Evolutionary conservation across 2,329 filamentous ascomycete species (phyloP).

Genomic region (Aspergillus hortae): DNA sequence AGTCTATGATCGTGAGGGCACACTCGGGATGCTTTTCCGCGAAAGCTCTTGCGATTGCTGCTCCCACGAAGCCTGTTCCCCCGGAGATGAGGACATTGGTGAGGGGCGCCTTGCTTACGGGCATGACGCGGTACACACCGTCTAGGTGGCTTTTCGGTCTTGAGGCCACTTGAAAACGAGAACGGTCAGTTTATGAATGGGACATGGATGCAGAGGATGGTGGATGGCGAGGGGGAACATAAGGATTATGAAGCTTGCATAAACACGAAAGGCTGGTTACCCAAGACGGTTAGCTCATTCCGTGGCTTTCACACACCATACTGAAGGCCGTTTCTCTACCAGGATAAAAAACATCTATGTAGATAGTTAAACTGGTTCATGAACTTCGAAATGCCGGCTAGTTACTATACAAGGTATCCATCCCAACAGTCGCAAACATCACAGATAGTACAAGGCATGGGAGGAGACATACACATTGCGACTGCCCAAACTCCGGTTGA

Average conservation of each 20-base stretch:
- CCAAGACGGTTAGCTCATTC: too few species aligned
- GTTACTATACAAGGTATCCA: constrained; percentile 38
- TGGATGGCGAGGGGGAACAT: too few species aligned
- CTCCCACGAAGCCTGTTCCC: constrained; percentile 39
- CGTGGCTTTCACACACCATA: too few species aligned
- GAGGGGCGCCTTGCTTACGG: constrained; percentile 5
- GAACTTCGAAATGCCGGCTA: constrained; percentile 19
- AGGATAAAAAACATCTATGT: background rate
- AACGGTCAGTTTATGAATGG: too few species aligned
- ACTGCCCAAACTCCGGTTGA: constrained; percentile 37
- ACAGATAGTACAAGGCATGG: constrained; percentile 21
- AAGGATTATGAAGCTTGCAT: too few species aligned
- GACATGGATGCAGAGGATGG: too few species aligned
- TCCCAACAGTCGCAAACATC: constrained; percentile 30
- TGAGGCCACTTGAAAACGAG: too few species aligned
- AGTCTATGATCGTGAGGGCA: constrained; percentile 36
- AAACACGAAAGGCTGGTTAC: too few species aligned
- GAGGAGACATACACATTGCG: constrained; percentile 25
- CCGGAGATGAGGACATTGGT: constrained; percentile 35
- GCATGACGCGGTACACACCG: constrained; percentile 8
- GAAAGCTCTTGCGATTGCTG: constrained; percentile 35
- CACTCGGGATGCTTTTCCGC: constrained; percentile 35
- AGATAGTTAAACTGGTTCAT: constrained; percentile 14
- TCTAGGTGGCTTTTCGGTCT: too few species aligned
- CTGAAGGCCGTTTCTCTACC: too few species aligned